Base-by-base conservation (phyloP, 768 basidiomycete species). In the Lactifluus volemus region DNA sequence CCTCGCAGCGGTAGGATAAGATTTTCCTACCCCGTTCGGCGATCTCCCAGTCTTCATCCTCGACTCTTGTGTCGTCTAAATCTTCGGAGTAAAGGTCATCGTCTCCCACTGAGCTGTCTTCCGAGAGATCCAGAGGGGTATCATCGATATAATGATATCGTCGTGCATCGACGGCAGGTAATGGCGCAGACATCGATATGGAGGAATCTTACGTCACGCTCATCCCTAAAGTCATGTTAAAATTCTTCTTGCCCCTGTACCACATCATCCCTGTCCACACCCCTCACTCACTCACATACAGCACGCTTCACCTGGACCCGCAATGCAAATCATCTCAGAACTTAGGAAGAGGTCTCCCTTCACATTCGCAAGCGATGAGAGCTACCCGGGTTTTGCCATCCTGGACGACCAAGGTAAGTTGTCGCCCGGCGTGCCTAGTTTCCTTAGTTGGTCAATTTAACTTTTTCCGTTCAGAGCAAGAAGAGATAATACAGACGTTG, bases 1-100 rank as follows among this genome's bases (percentile, higher is more conserved):
- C 25, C 25, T 25, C 25, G 25, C 25, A 25, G 25, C 25, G 2
- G 25, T 11, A 32, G 19, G 25, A 21, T 21, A 61, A 45, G 11
- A 25, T 47, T 30, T 6, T 69, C 79, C 47, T 66, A 86, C 92
- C 88, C 81, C 87, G 75, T 73, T 92, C 90, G 55, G 88, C 81
- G 58, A 89, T 79, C 71, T 93, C 88, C 91, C 88, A 91, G 70
- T 93, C 89, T 68, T 93, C 91, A 68, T 92, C 89, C 64, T 92
- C 89, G 30, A 85, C 87, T 48, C 86, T 67, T 10, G 61, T 65
- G 12, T 80, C 81, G 30, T 82, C 80, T 5, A 73, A 69, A 11
- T 73, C 72, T 3, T 72, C 70, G 12, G 57, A 53, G 21, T 41
- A 4, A 17, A 53, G 15, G 14, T 73, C 72, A 49, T 70, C 73